Evolutionary conservation across 768 basidiomycete species (phyloP), one percentile per base, ranked within the genome.

Genomic region (Mycena rosella): DNA sequence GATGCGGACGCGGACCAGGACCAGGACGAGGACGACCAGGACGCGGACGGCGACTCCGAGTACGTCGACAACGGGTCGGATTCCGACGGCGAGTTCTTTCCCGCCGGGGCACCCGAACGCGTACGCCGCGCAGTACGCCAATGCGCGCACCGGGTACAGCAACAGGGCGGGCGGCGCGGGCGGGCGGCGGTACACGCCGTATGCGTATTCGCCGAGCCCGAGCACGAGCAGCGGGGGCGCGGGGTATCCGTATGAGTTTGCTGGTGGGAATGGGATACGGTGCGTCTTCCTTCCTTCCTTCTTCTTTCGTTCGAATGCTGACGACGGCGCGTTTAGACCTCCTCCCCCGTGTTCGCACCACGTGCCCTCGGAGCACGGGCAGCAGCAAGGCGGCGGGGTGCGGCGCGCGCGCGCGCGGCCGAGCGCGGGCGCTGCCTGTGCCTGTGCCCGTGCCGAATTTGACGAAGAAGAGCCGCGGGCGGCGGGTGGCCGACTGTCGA

Each of bases 391-490:
- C 7, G 32, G 6, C 32, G 32, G 32, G 32, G 42, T n/a, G 15
- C 34, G 34, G 8, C 70, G 74, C 20, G 63, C 72, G 11, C 74
- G 73, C 30, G 58, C 69, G 4, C 74, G 75, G 15, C 71, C 74
- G 24, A 29, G 74, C 34, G 73, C 74, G 15, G 44, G 74, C 73
- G 30, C 72, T 84, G 5, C 82, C 83, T n/a, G 68, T 82, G 22
- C 86, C 86, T 20, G 72, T 83, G 13, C 82, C 83, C 6, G 79
- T 91, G 5, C 90, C 90, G 1, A 87, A 91, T 75, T 83, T 91
- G 45, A 91, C 85, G 15, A 91, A 91, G 78, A 91, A 91, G 71
- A 88, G 87, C 48, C 82, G 90, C n/a, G 90, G 86, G 1, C 78
- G 86, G 22, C 75, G 81, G 20, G 86, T 87, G n/a, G 63, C 86